These are phyloP conservation scores for Purpureocillium takamizusanense DNA, from an alignment of 2,329 filamentous ascomycete genomes.

Conservation along the genomic window DNA sequence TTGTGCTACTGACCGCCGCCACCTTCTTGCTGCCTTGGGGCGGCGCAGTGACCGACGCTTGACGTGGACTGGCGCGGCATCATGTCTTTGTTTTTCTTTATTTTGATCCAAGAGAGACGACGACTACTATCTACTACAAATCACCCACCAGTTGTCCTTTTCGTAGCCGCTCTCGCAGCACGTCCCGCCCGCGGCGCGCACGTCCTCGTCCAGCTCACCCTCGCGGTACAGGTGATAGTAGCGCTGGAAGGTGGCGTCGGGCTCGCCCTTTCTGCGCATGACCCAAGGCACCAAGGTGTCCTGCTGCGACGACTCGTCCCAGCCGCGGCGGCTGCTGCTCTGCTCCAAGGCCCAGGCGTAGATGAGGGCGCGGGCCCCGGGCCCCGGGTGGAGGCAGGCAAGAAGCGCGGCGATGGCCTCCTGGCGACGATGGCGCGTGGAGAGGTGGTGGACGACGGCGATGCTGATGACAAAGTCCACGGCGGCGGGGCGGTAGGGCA, in stretches of 20 bases:
- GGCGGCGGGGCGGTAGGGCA: slow-evolving; percentile 59
- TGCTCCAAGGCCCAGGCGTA: slow-evolving; percentile 98
- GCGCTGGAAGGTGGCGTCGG: slow-evolving; percentile 62
- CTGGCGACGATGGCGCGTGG: slow-evolving; percentile 62
- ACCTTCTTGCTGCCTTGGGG: too few species aligned
- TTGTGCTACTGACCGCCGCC: too few species aligned
- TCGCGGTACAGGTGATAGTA: slow-evolving; percentile 91
- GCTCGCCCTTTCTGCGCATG: slow-evolving; percentile 33
- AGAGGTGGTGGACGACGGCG: slow-evolving; percentile 89
- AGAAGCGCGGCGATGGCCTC: slow-evolving; percentile 66
- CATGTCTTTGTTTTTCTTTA: background rate
- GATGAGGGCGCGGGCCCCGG: slow-evolving; percentile 63
- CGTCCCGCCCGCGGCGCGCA: slow-evolving; percentile 62
- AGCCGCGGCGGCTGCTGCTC: slow-evolving; percentile 73
- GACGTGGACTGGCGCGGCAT: background rate
- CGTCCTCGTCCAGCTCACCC: slow-evolving; percentile 78
- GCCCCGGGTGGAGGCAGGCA: slow-evolving; percentile 45
- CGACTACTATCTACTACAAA: slow-evolving; percentile 30
- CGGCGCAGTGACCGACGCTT: background rate
- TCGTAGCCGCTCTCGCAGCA: slow-evolving; percentile 83
- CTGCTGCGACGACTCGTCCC: slow-evolving; percentile 75
- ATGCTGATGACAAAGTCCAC: slow-evolving; percentile 87
- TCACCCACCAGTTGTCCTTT: slow-evolving; percentile 97
- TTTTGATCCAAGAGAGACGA: background rate
- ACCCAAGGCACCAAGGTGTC: slow-evolving; percentile 97